Conservation (phyloP, 257 asterid genomes). For the Gentiana straminea region DNA sequence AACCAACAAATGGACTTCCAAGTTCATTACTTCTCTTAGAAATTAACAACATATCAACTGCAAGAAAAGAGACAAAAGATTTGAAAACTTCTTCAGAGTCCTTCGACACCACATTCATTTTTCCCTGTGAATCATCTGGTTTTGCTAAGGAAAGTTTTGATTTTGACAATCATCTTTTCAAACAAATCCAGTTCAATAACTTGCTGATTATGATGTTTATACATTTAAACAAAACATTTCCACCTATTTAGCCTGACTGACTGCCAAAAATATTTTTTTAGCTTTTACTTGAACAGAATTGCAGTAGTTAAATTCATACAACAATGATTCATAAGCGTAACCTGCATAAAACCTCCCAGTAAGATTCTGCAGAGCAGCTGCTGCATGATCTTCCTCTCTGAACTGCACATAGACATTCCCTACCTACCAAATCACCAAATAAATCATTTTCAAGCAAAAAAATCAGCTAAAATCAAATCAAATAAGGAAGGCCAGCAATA, state of each 20-base stretch:
- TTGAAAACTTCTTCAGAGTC: too few relatives aligned
- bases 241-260: background rate
- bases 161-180: too few relatives aligned
- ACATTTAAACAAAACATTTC: background rate
- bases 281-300: too few relatives aligned
- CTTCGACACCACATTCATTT: too few relatives aligned
- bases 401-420: slow-evolving; percentile 83
- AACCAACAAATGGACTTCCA: too few relatives aligned
- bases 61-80: too few relatives aligned
- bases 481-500: background rate
- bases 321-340: slow-evolving; percentile 8
- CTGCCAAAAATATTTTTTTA: too few relatives aligned
- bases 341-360: slow-evolving; percentile 81
- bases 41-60: too few relatives aligned
- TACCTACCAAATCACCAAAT: slow-evolving; percentile 14
- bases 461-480: background rate
- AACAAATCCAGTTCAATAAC: background rate
- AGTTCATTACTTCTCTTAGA: too few relatives aligned
- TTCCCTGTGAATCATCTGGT: too few relatives aligned
- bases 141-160: too few relatives aligned
- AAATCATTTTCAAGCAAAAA: background rate
- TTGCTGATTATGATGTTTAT: background rate
- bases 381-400: slow-evolving; percentile 85
- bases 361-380: slow-evolving; percentile 70
- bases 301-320: background rate